Percentiles rank a stretch among this genome's conserved stretches.
These are phyloP conservation scores for Clonostachys byssicola DNA, from an alignment of 2,329 filamentous ascomycete species.

Conservation along the genomic window DNA sequence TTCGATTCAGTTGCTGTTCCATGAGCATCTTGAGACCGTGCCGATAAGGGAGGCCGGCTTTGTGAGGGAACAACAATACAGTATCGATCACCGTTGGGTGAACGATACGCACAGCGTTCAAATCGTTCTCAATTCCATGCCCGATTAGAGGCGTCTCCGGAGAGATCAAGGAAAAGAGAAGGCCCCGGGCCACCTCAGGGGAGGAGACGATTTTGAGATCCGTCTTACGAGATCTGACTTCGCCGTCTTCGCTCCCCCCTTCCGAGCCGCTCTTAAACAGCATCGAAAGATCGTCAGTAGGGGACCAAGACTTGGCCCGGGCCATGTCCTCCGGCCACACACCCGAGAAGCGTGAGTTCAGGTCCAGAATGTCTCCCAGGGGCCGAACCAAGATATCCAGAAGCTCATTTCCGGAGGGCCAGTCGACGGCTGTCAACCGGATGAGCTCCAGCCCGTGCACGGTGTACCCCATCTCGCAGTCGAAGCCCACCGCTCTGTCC, in stretches of 20 bases:
- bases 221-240: constrained; percentile 20
- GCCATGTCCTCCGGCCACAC: constrained; percentile 75
- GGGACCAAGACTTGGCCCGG: constrained; percentile 56
- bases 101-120: constrained; percentile 79
- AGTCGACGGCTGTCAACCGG: constrained; percentile 81
- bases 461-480: constrained; percentile 98
- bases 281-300: constrained; percentile 13
- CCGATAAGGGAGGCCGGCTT: constrained; percentile 69
- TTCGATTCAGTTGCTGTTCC: constrained; percentile 62
- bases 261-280: constrained; percentile 9
- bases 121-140: constrained; percentile 92
- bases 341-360: constrained; percentile 91
- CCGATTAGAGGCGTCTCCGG: constrained; percentile 82
- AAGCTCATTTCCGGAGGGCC: constrained; percentile 72
- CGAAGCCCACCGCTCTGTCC: constrained; percentile 73
- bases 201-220: constrained; percentile 71
- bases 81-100: constrained; percentile 87
- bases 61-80: constrained; percentile 77
- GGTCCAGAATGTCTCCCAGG: constrained; percentile 77
- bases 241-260: constrained; percentile 17
- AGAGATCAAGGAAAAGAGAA: constrained; percentile 73
- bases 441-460: constrained; percentile 84
- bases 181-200: constrained; percentile 67
- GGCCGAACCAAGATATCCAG: constrained; percentile 85
- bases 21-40: constrained; percentile 74